Percentiles rank a stretch among this genome's conserved stretches.
These are phyloP conservation scores for Lolium multiflorum DNA, from an alignment of 176 grass and related monocot species.

Conservation along the genomic window DNA sequence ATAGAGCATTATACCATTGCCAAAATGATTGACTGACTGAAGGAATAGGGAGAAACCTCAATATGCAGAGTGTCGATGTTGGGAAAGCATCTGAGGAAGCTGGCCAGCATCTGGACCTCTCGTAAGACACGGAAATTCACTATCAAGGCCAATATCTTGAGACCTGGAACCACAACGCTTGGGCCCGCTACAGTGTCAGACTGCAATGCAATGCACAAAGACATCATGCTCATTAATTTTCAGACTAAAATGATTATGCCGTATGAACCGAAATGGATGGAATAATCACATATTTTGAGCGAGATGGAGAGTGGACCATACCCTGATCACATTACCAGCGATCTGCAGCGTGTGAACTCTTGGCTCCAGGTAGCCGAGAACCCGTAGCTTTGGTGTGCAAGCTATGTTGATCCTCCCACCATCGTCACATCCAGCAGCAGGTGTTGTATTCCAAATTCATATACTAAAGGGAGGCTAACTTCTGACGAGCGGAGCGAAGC, in stretches of 20 bases:
- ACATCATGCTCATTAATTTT: not conserved
- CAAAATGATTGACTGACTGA: not conserved
- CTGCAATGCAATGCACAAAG: not conserved
- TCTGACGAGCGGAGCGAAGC: too few species aligned
- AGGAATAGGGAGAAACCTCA: not conserved
- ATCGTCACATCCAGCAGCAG: not conserved
- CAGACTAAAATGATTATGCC: not conserved
- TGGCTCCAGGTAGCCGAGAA: conserved; percentile 10
- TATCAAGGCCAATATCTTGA: conserved; percentile 18
- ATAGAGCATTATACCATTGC: not conserved
- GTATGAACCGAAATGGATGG: not conserved
- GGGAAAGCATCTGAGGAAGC: conserved; percentile 44
- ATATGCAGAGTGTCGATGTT: conserved; percentile 25
- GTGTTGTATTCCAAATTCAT: too few species aligned
- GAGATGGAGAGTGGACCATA: not conserved
- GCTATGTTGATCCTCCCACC: not conserved
- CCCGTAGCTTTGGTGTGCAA: not conserved
- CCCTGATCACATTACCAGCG: not conserved
- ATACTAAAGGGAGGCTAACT: too few species aligned
- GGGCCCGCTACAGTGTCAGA: not conserved
- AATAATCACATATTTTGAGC: not conserved
- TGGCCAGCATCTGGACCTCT: conserved; percentile 10
- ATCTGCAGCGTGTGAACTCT: not conserved
- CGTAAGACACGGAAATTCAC: conserved; percentile 6
- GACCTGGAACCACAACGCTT: not conserved